Evolutionary conservation across 169 alveolate species (phyloP), one percentile per base, ranked within the genome.

Genomic region (Plasmodium yoelii): DNA sequence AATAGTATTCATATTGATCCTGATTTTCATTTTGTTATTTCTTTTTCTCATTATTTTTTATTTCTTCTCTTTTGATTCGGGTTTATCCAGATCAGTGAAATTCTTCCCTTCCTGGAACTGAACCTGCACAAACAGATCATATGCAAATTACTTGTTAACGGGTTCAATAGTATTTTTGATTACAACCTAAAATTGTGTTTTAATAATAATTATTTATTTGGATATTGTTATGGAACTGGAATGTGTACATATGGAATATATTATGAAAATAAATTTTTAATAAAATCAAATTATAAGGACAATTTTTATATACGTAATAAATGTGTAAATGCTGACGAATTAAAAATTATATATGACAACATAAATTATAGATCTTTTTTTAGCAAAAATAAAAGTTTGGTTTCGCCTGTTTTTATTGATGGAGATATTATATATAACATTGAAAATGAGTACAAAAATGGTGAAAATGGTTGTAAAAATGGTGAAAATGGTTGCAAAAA

Each of bases 111-210:
- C 53, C 59, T 87, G 34, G 92, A 87, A 42, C 44, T 87, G 75
- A 71, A 87, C 39, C 74, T 87, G 42, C 92, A 87, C 72, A 87
- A 77, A 24, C 92, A 87, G 49, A 56, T 87, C n/a, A 87, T 72
- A 1, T 87, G 88, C 70, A 87, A 87, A 59, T 49, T 87, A 15
- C 18, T 70, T 2, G 88, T 87, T n/a, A 82, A 67, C 71, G 90
- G 90, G 19, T 82, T 82, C 47, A 82, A 82, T 9, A 82, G 90
- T 53, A 82, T 82, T 24, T 82, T 67, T 60, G 90, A 65, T 19
- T 82, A 82, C 67, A 82, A 65, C 28, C 44, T 82, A 60, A 82
- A 67, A 24, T 67, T 82, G 39, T 82, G 90, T 60, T 82, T 82
- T 15, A 82, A 82, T 47, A 80, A 82, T 4, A 82, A 67, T 46